phyloP scores from a whole-genome alignment of 345 rosid genomes.

The Moricandia moricandioides region DNA sequence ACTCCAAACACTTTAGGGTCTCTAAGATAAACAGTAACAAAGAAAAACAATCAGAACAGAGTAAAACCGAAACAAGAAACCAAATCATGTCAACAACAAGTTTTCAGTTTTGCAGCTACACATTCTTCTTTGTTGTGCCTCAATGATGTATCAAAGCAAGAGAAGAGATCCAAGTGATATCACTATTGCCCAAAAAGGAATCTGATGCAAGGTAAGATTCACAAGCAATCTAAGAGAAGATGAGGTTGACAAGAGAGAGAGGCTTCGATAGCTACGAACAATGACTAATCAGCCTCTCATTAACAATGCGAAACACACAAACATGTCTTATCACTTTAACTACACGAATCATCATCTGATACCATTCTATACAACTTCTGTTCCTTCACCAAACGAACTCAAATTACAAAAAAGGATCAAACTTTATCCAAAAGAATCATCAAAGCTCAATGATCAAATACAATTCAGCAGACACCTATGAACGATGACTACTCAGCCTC shows the following conservation, averaged over 20 bases:
- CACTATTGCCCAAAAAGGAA: background rate
- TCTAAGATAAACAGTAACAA: background rate
- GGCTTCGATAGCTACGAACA: background rate
- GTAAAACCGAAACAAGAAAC: background rate
- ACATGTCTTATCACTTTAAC: background rate
- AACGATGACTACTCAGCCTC: background rate
- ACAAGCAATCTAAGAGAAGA: background rate
- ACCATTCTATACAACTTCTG: background rate
- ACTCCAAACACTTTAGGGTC: background rate
- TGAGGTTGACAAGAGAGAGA: constrained; percentile 5
- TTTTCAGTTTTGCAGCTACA: background rate
- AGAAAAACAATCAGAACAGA: background rate
- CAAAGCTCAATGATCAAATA: background rate
- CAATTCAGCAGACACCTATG: background rate
- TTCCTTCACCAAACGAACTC: background rate
- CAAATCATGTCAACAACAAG: background rate
- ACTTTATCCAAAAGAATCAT: background rate
- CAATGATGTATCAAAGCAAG: background rate
- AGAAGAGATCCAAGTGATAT: background rate
- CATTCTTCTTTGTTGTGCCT: background rate
- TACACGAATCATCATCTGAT: background rate
- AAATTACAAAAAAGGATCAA: background rate
- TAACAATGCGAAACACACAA: no score
- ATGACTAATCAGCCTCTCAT: background rate
- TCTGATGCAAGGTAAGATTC: background rate